Base-by-base conservation (phyloP, 306 rosid genomes). In the Mimosa bimucronata region DNA sequence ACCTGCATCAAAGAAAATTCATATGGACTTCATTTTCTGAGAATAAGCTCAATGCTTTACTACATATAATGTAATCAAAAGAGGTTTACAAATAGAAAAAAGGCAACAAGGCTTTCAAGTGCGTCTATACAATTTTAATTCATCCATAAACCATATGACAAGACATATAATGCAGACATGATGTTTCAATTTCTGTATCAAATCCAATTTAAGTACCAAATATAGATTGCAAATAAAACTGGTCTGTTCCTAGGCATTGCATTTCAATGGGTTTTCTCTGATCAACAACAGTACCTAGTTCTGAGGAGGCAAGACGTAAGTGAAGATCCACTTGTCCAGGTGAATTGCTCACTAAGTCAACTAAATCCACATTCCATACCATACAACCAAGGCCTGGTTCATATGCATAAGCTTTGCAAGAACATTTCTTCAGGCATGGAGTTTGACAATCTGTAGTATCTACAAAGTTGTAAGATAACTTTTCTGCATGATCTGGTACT, bases 331-430 rank as follows among this genome's bases (percentile, higher is more conserved):
- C 52, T 30, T 82, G 82, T 28, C 82, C 74, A 7, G 0, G n/a
- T 28, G 79, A 12, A 29, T 62, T 79, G 7, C 55, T 57, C 2
- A 3, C 18, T 7, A 75, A 23, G 82, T 85, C 88, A 37, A 31
- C 15, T 21, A 82, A 82, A 7, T 78, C 41, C 5, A 23, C 34
- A 9, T 34, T 64, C 88, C 88, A 82, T 6, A 0, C 7, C 76
- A 85, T 31, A 21, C 86, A 85, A 0, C 73, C 74, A 44, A 76
- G 48, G 15, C 29, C 61, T 19, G 15, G 1, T 31, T 62, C 82
- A 37, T 44, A 55, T 52, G 82, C 84, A 64, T 44, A 85, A 9
- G 88, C 88, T 12, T 0, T 26, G 31, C 86, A 85, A 28, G 81
- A 79, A 25, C 88, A 85, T 15, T 76, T 71, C 15, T 38, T 30